phyloP scores from a whole-genome alignment of 164 flowering plant genomes.

The grape (Vitis vinifera) region ASM3070453v1 NC_081819.1:1764001-1764500 shows the following conservation, averaged over 20 bases:
- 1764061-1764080: neutral
- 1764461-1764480: neutral
- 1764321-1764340: conserved; percentile 96
- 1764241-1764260: neutral
- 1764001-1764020: neutral
- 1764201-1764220: neutral
- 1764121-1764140: neutral
- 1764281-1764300: conserved; percentile 91
- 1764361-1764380: conserved; percentile 96
- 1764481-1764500: neutral
- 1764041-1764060: neutral
- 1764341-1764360: conserved; percentile 83
- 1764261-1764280: conserved; percentile 2
- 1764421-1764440: neutral
- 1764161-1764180: neutral
- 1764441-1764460: no score
- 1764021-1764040: neutral
- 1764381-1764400: neutral
- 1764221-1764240: neutral
- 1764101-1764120: neutral
- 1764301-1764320: conserved; percentile 98
- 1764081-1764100: neutral
- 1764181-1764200: neutral
- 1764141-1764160: neutral
- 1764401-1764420: neutral